Percentiles rank a stretch among this genome's conserved stretches.
phyloP scores from a whole-genome alignment of 257 asterid genomes.

The Petrea volubilis region DNA sequence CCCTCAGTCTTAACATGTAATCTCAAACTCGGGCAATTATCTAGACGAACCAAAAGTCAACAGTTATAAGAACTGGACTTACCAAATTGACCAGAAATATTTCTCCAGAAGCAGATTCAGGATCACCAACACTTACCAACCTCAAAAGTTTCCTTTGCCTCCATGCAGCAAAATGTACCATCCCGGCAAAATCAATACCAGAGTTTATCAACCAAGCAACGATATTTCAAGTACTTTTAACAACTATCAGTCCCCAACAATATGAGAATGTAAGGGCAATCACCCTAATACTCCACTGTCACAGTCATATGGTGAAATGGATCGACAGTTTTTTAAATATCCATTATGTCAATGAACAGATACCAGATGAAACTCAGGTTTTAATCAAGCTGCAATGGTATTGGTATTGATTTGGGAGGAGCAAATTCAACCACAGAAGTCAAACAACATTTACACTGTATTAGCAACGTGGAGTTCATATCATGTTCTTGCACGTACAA shows the following conservation, averaged over 20 bases:
- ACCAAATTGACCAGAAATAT: neutral
- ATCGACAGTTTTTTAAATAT: neutral
- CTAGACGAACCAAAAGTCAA: neutral
- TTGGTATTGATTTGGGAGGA: neutral
- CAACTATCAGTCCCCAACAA: neutral
- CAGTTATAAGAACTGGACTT: neutral
- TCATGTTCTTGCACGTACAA: neutral
- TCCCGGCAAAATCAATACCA: neutral
- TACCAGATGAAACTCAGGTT: neutral
- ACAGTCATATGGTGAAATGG: too few species aligned
- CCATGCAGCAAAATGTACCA: neutral
- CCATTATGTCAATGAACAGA: conserved; percentile 7
- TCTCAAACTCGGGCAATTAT: neutral
- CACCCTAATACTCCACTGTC: neutral
- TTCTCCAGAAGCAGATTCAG: neutral
- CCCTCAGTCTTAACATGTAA: neutral
- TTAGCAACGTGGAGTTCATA: neutral
- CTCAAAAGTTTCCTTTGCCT: neutral
- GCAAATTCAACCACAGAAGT: neutral
- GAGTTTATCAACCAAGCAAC: too few species aligned
- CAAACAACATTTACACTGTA: neutral
- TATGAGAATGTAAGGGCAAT: neutral
- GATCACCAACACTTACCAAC: neutral
- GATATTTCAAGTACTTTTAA: too few species aligned
- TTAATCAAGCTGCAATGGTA: neutral